Percentiles rank a stretch among this genome's conserved stretches.
Evolutionary conservation across 345 rosid species (phyloP).

Genomic region (Clarkia xantiana): DNA sequence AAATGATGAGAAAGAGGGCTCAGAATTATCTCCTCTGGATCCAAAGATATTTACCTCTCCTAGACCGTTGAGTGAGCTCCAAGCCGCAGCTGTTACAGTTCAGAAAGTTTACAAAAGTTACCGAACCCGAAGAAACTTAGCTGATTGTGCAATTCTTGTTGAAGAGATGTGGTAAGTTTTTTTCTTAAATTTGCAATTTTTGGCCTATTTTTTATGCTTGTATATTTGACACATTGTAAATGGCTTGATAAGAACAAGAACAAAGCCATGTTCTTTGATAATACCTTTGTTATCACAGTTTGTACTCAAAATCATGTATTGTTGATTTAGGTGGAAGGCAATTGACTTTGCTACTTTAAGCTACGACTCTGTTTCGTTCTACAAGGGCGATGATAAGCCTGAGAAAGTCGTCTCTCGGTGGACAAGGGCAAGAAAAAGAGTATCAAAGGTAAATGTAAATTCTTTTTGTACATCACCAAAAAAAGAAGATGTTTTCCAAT

Average conservation of each 20-base stretch:
- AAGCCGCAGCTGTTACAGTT: conserved; percentile 73
- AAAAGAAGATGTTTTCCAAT: not conserved
- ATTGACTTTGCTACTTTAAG: conserved; percentile 62
- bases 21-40: conserved; percentile 35
- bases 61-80: conserved; percentile 53
- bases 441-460: conserved; percentile 48
- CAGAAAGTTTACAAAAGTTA: conserved; percentile 90
- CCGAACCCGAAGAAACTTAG: conserved; percentile 77
- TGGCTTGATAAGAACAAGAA: too few relatives aligned
- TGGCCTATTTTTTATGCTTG: too few relatives aligned
- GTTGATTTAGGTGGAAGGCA: conserved; percentile 74
- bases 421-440: conserved; percentile 89
- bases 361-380: conserved; percentile 52
- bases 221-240: not conserved
- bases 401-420: conserved; percentile 78
- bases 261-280: too few relatives aligned
- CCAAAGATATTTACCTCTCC: conserved; percentile 49
- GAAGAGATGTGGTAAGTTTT: conserved; percentile 62
- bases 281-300: too few relatives aligned
- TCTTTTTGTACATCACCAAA: not conserved
- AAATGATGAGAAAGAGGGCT: conserved; percentile 3
- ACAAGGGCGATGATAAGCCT: conserved; percentile 35
- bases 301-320: too few relatives aligned
- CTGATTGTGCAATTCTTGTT: conserved; percentile 83
- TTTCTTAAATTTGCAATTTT: too few relatives aligned